Evolutionary conservation across 176 grass and related monocot species (phyloP).

Genomic region (Coix lacrymajobi): DNA sequence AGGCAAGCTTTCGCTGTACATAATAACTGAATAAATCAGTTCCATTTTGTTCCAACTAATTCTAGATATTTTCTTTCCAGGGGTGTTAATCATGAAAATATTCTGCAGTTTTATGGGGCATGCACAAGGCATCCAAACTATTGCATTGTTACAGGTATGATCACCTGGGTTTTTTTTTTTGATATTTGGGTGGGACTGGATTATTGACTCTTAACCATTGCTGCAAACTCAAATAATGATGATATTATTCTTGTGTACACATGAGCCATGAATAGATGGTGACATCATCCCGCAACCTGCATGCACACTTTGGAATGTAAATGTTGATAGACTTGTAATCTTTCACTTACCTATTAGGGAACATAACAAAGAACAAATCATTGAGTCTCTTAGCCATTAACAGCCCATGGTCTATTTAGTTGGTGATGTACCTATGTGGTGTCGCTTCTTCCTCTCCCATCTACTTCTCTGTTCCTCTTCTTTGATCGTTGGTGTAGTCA

Average conservation of each 20-base stretch:
- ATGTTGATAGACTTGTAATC: neutral
- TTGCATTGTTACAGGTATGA: constrained; percentile 80
- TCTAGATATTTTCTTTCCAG: constrained; percentile 41
- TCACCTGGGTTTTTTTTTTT: neutral
- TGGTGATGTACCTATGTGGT: neutral
- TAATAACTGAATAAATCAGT: neutral
- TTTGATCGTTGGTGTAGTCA: neutral
- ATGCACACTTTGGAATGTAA: neutral
- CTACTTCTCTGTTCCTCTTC: neutral
- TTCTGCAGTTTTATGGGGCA: constrained; percentile 82
- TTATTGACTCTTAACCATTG: neutral
- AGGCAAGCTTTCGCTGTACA: constrained; percentile 46
- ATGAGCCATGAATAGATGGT: neutral
- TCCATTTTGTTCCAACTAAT: constrained; percentile 6
- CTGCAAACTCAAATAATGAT: constrained; percentile 2
- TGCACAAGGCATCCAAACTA: constrained; percentile 48
- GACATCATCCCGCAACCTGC: neutral
- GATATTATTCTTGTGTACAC: neutral
- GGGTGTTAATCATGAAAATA: constrained; percentile 65
- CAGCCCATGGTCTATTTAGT: neutral
- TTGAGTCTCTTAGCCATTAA: neutral
- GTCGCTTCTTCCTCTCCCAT: neutral
- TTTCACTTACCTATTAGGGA: neutral
- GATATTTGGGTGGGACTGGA: neutral
- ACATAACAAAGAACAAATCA: neutral